A percentile compares a stretch with the other conserved stretches of the same genome.
Conservation (phyloP, 805 yeast species). For the Ogataea kodamae region DNA sequence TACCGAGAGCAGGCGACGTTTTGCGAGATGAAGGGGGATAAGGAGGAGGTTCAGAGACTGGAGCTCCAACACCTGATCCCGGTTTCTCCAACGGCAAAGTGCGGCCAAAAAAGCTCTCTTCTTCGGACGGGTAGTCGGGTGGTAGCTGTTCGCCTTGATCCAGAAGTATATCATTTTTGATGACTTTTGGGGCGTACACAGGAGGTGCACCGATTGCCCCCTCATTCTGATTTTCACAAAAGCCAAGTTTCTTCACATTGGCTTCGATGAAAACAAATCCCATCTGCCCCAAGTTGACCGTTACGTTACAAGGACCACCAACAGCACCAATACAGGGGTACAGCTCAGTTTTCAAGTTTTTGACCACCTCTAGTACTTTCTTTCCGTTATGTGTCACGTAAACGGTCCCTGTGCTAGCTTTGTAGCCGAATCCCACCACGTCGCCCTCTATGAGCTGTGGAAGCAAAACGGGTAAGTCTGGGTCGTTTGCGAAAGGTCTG, state of each 20-base stretch:
- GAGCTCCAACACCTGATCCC: conserved; percentile 13
- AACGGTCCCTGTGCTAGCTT: conserved; percentile 44
- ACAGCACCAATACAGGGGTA: conserved; percentile 55
- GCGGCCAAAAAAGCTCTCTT: conserved; percentile 59
- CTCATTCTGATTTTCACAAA: conserved; percentile 46
- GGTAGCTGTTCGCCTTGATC: conserved; percentile 74
- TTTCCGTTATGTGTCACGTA: conserved; percentile 56
- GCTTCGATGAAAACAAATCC: conserved; percentile 92
- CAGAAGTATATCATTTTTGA: conserved; percentile 48
- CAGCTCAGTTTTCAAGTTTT: conserved; percentile 45
- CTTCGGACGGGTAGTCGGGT: conserved; percentile 64
- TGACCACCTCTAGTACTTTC: conserved; percentile 47
- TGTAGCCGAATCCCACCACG: conserved; percentile 54
- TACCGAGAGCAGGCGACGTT: conserved; percentile 9
- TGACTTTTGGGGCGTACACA: conserved; percentile 27
- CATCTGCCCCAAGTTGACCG: conserved; percentile 76
- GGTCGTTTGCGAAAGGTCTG: conserved; percentile 52
- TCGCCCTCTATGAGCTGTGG: conserved; percentile 53
- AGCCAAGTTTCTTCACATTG: conserved; percentile 59
- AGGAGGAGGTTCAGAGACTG: conserved; percentile 30
- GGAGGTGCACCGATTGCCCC: conserved; percentile 40
- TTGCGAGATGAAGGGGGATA: conserved; percentile 16
- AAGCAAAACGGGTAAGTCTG: conserved; percentile 41
- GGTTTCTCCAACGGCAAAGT: conserved; percentile 16
- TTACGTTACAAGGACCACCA: conserved; percentile 45